Conservation (phyloP, 2,329 filamentous ascomycete genomes). For the Aspergillus glaucus region DNA sequence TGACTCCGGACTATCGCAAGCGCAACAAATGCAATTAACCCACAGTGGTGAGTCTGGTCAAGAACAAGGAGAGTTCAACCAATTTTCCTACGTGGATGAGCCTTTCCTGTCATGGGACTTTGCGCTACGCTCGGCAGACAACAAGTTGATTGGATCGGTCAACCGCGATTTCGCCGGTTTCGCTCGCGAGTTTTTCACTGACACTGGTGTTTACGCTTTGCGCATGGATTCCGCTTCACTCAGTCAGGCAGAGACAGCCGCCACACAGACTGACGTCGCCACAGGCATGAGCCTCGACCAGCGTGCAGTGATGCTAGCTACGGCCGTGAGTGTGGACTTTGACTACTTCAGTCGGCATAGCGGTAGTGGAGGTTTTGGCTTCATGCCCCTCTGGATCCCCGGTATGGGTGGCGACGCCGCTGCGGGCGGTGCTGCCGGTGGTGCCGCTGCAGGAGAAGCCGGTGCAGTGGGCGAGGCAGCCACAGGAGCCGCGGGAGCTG, state of each 20-base stretch:
- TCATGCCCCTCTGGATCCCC: conserved; percentile 50
- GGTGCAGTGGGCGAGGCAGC: conserved; percentile 32
- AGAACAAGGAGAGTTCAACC: conserved; percentile 44
- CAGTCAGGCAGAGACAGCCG: conserved; percentile 30
- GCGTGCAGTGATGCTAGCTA: conserved; percentile 60
- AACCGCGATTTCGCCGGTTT: conserved; percentile 60
- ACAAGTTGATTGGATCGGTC: conserved; percentile 52
- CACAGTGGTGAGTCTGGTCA: conserved; percentile 13
- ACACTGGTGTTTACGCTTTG: conserved; percentile 59
- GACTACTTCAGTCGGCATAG: conserved; percentile 62
- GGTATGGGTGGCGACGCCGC: conserved; percentile 36
- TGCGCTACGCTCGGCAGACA: conserved; percentile 47
- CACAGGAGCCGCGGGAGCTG: conserved; percentile 32
- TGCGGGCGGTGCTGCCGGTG: conserved; percentile 32
- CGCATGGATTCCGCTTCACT: conserved; percentile 57
- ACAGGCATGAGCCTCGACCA: conserved; percentile 60
- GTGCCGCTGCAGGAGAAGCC: conserved; percentile 22
- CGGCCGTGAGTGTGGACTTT: conserved; percentile 59
- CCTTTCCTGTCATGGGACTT: conserved; percentile 62
- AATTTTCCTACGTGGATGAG: conserved; percentile 59
- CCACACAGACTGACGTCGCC: conserved; percentile 14
- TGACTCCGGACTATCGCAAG: conserved; percentile 43
- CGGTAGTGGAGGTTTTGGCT: conserved; percentile 39
- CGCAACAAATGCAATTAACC: conserved; percentile 42
- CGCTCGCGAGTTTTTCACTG: conserved; percentile 59